A percentile compares a stretch with the other conserved stretches of the same genome.
Conservation (phyloP, 176 grass and related monocot species). For the Oryza glaberrima region DNA sequence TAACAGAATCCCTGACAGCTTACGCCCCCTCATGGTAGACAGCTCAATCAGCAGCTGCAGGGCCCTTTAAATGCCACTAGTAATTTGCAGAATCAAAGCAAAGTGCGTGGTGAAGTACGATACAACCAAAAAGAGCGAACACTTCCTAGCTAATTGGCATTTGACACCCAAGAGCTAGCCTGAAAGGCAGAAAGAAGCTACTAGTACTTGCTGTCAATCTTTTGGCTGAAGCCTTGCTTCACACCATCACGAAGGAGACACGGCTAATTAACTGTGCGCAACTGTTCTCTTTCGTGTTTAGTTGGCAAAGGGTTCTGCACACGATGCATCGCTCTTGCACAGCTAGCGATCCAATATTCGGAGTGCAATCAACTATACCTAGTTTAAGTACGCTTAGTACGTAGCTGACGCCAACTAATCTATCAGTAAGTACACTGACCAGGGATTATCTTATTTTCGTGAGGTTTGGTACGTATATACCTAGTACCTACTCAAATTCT, state of each 20-base stretch:
- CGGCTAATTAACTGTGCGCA: neutral
- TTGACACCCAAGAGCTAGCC: neutral
- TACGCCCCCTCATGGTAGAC: conserved; percentile 27
- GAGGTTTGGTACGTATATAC: neutral
- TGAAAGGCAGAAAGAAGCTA: conserved; percentile 24
- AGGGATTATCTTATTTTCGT: conserved; percentile 4
- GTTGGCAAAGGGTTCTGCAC: neutral
- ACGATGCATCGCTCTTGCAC: neutral
- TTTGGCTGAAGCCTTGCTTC: conserved; percentile 9
- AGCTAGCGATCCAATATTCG: conserved; percentile 25
- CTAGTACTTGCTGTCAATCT: neutral
- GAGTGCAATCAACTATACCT: conserved; percentile 19
- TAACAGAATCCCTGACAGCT: conserved; percentile 28
- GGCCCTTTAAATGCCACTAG: conserved; percentile 20
- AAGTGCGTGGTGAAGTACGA: conserved; percentile 40
- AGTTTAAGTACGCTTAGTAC: neutral
- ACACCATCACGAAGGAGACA: neutral
- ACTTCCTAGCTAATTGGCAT: neutral
- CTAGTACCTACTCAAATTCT: conserved; percentile 8
- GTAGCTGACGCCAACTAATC: conserved; percentile 10
- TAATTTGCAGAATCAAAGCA: conserved; percentile 32
- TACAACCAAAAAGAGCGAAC: conserved; percentile 46
- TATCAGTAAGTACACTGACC: conserved; percentile 20
- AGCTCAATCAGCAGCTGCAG: conserved; percentile 35
- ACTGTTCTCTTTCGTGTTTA: neutral